phyloP scores from a whole-genome alignment of 177 flowering plant species.

The Vitis hybrid region DNA sequence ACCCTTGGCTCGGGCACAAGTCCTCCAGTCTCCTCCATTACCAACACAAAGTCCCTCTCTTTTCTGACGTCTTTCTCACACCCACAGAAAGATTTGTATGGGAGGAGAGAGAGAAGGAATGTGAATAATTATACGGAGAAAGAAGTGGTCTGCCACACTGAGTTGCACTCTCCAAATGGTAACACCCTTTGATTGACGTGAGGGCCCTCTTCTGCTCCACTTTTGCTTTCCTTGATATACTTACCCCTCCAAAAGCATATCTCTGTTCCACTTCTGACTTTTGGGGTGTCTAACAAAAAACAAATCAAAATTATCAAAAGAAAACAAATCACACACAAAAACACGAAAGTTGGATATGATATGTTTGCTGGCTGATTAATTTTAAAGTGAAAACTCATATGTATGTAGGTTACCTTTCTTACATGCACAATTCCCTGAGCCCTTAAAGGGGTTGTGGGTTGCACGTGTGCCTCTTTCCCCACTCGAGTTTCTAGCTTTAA shows the following conservation, averaged over 20 bases:
- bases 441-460: too few species aligned
- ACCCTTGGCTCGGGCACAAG: constrained; percentile 14
- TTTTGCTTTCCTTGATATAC: constrained; percentile 8
- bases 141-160: not conserved
- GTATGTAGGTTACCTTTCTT: too few species aligned
- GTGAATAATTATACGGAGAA: not conserved
- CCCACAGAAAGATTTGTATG: not conserved
- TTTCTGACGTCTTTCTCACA: not conserved
- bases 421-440: too few species aligned
- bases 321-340: too few species aligned
- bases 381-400: too few species aligned
- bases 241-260: not conserved
- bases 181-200: not conserved
- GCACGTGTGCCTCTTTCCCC: too few species aligned
- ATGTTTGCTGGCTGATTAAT: too few species aligned
- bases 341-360: too few species aligned
- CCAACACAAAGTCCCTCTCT: constrained; percentile 4
- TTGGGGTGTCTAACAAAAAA: too few species aligned
- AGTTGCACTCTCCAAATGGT: not conserved
- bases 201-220: constrained; percentile 14
- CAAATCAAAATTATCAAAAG: too few species aligned
- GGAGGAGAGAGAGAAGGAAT: not conserved
- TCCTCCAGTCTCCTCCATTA: constrained; percentile 4
- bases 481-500: too few species aligned
- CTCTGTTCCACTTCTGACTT: not conserved